Evolutionary conservation across 2,329 filamentous ascomycete genomes (phyloP).

Genomic region (Talaromyces sp.): DNA sequence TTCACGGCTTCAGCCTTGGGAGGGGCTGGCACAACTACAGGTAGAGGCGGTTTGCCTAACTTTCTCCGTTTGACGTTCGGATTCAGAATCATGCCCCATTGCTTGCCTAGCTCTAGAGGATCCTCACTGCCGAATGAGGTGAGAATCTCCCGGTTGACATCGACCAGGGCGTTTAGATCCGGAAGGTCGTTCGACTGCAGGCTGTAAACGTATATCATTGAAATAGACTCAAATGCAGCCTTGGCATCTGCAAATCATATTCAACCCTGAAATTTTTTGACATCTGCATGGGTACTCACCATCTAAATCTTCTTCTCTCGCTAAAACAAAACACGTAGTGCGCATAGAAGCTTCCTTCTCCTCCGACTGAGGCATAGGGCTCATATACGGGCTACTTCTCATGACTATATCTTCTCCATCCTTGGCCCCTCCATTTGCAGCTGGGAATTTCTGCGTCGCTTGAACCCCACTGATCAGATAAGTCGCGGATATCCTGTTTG

Average conservation of each 20-base stretch:
- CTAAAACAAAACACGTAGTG: slow-evolving; percentile 62
- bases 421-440: slow-evolving; percentile 41
- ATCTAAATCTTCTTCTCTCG: slow-evolving; percentile 68
- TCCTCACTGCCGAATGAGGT: slow-evolving; percentile 58
- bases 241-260: slow-evolving; percentile 55
- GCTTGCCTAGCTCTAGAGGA: slow-evolving; percentile 55
- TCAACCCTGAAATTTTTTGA: not conserved
- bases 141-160: slow-evolving; percentile 63
- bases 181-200: slow-evolving; percentile 67
- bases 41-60: slow-evolving; percentile 36
- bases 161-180: slow-evolving; percentile 68
- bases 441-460: slow-evolving; percentile 34
- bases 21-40: slow-evolving; percentile 17
- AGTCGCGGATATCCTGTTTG: slow-evolving; percentile 80
- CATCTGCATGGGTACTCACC: slow-evolving; percentile 43
- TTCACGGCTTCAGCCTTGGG: slow-evolving; percentile 37
- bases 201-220: slow-evolving; percentile 84
- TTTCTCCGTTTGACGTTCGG: slow-evolving; percentile 59
- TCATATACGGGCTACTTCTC: slow-evolving; percentile 64
- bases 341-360: slow-evolving; percentile 47
- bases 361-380: slow-evolving; percentile 60
- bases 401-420: slow-evolving; percentile 62
- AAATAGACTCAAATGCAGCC: slow-evolving; percentile 66
- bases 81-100: slow-evolving; percentile 74
- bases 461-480: slow-evolving; percentile 78